Evolutionary conservation across 176 grass and related monocot genomes (phyloP).

Genomic region (Themeda triandra): DNA sequence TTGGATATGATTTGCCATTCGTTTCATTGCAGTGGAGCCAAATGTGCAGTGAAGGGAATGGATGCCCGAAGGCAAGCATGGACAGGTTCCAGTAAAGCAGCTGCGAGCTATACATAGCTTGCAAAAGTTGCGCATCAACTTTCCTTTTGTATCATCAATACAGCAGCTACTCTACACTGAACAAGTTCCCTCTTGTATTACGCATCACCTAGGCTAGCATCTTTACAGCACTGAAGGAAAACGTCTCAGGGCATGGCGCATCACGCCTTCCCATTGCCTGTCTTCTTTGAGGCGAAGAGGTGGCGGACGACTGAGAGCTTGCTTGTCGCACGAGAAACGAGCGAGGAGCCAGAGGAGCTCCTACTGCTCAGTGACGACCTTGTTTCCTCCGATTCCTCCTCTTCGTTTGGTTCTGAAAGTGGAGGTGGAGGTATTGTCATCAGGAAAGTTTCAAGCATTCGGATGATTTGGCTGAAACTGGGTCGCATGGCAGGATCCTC

Average conservation of each 20-base stretch:
- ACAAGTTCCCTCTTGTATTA: slow-evolving; percentile 46
- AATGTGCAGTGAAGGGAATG: background rate
- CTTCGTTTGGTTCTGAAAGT: slow-evolving; percentile 29
- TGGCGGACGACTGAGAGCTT: slow-evolving; percentile 94
- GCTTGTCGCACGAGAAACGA: slow-evolving; percentile 65
- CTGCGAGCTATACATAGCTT: slow-evolving; percentile 41
- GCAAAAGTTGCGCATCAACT: slow-evolving; percentile 34
- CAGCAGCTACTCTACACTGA: slow-evolving; percentile 44
- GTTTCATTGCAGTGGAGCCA: background rate
- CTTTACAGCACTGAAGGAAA: slow-evolving; percentile 49
- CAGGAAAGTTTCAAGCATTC: slow-evolving; percentile 89
- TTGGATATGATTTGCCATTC: background rate
- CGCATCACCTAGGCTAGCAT: slow-evolving; percentile 51
- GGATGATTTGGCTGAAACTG: slow-evolving; percentile 90
- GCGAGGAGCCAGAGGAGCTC: slow-evolving; percentile 58
- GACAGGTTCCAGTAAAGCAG: slow-evolving; percentile 25
- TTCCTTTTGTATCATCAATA: slow-evolving; percentile 45
- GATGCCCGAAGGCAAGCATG: background rate
- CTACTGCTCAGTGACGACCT: slow-evolving; percentile 42
- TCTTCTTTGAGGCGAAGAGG: slow-evolving; percentile 87
- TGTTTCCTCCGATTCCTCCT: slow-evolving; percentile 29
- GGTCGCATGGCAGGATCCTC: slow-evolving; percentile 88
- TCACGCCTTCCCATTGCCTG: slow-evolving; percentile 64
- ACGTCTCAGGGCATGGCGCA: slow-evolving; percentile 36
- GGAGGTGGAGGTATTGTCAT: slow-evolving; percentile 42